Base-by-base conservation (phyloP, 2,329 filamentous ascomycete genomes). In the Hymenoscyphus scutula region DNA sequence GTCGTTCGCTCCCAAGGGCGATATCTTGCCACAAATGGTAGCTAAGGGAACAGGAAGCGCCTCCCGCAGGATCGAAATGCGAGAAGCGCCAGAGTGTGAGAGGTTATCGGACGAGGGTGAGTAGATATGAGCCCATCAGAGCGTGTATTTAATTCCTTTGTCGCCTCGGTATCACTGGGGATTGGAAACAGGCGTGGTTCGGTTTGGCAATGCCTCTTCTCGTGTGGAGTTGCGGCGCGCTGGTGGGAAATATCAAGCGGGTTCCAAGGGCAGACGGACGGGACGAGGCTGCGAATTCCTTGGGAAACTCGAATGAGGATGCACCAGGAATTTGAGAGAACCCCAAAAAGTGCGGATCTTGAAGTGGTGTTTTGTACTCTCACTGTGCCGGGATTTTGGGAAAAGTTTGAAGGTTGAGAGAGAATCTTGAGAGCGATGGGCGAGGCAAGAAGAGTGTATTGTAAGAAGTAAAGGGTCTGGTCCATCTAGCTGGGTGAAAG, bases 11-110 rank as follows among this genome's bases (percentile, higher is more conserved):
- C 34, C 17, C 53, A n/a, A 57, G 55, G 59, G 58, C 45, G 23
- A 23, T 58, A 27, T 56, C 54, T 56, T 53, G 38, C 64, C 51
- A 59, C 54, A 56, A 27, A 54, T 59, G 48, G 34, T 53, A 57
- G 54, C 45, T 48, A 25, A 55, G 51, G 25, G 59, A 61, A 62
- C 62, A 48, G 64, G 68, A 67, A 72, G 71, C 69, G 71, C 71
- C 72, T 73, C 71, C 64, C 71, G 70, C 70, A 67, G 67, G 65
- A 68, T 61, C 38, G 37, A 63, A 45, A 61, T 68, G 71, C 71
- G 71, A 73, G 71, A 73, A 73, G 71, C 71, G 70, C 71, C 68
- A 61, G 68, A 25, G 58, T 67, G 61, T 62, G 62, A 70, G 69
- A 73, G 70, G 69, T 70, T 73, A 72, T 69, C 66, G 65, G 65